Evolutionary conservation across 1,284 basidiomycete genomes (phyloP), one percentile per base, ranked within the genome.

Genomic region (Irpex sp.): DNA sequence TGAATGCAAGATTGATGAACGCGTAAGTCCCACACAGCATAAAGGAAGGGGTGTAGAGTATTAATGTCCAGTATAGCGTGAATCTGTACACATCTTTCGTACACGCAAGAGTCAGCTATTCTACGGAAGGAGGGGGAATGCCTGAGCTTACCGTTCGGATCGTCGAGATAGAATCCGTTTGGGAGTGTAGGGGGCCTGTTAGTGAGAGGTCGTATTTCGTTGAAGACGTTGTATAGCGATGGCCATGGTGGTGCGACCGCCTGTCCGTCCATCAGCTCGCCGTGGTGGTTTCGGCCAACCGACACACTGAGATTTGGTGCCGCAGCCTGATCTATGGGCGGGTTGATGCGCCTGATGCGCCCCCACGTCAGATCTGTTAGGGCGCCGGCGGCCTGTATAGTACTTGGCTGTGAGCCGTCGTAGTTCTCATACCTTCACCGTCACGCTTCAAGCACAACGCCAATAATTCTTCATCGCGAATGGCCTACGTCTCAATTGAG

Each of bases 1-100:
- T 83, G 67, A 84, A 85, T 9, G 81, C 77, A 59, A 90, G 76
- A 67, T 92, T 92, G 71, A 87, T 75, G 73, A 89, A 89, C 1
- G 92, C 92, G 68, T 89, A 87, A 1, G 76, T 64, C 0, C 90
- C 90, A 66, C 87, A 88, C 51, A 89, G 61, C 51, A 90, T 70
- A 72, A 91, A 94, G 54, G 88, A 76, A 1, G 89, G 89, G 1
- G 82, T 82, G 72, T 93, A 85, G 68, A 94, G 86, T 60, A 92
- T 79, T 35, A 95, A 75, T 1, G 86, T 91, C 93, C 93, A 95
- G 73, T 89, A 94, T 36, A 95, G 79, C 7, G 92, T 95, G 76
- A 93, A 95, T 33, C 80, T 81, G 78, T 93, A 95, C 61, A 94
- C 78, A 63, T 92, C 93, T 94, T 7, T 55, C 49, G 49, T 9